Conservation (phyloP, 768 basidiomycete genomes). For the Neoboletus subvelutipes region DNA sequence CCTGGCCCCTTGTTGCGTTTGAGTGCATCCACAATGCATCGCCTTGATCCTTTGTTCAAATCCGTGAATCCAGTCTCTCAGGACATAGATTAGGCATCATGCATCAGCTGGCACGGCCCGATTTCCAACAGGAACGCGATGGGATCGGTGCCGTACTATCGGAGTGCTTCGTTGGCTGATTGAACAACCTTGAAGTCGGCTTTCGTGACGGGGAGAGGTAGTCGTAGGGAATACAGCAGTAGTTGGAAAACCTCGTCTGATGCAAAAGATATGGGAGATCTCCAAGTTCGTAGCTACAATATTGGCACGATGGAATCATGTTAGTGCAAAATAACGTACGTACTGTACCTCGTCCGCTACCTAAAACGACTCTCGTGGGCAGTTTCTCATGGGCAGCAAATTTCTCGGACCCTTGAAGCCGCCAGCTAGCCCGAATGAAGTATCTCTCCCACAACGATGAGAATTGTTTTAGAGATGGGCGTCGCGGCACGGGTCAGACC, state of each 20-base stretch:
- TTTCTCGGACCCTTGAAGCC: not conserved
- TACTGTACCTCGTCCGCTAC: not conserved
- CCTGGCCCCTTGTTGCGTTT: constrained; percentile 45
- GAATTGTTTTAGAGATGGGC: not conserved
- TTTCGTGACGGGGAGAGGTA: constrained; percentile 57
- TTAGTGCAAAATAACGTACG: too few species aligned
- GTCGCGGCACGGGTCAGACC: too few species aligned
- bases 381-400: not conserved
- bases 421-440: not conserved
- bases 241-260: constrained; percentile 67
- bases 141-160: constrained; percentile 60
- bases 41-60: constrained; percentile 65
- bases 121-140: constrained; percentile 64
- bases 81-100: constrained; percentile 83
- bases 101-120: constrained; percentile 90
- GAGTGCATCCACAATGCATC: constrained; percentile 51
- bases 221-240: constrained; percentile 75
- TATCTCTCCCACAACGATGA: not conserved
- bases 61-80: too few species aligned
- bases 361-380: not conserved
- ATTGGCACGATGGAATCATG: too few species aligned
- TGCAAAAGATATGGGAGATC: constrained; percentile 74
- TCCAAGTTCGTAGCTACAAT: too few species aligned
- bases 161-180: constrained; percentile 42
- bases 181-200: constrained; percentile 56